A percentile compares a stretch with the other conserved stretches of the same genome.
Conservation (phyloP, 1,284 basidiomycete species). For the Papiliotrema flavescens region DNA sequence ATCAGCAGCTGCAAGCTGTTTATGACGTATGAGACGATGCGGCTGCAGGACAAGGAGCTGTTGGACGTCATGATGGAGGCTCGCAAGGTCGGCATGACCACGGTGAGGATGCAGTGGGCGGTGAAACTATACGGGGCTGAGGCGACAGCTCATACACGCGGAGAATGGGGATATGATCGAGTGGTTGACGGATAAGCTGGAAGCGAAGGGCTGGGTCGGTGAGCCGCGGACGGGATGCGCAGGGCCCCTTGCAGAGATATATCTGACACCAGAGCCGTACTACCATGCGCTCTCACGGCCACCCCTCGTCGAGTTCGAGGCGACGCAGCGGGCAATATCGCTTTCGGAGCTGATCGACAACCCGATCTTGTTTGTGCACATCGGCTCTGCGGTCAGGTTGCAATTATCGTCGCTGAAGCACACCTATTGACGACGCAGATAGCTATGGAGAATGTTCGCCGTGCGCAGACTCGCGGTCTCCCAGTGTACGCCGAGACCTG, state of each 20-base stretch:
- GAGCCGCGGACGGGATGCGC: not conserved
- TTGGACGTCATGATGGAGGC: conserved; percentile 17
- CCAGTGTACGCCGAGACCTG: conserved; percentile 31
- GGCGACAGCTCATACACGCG: conserved; percentile 16
- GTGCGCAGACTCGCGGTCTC: conserved; percentile 20
- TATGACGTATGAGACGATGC: conserved; percentile 15
- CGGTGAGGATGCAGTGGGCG: conserved; percentile 1
- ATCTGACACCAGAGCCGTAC: conserved; percentile 3
- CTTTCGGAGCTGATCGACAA: conserved; percentile 27
- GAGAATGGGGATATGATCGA: conserved; percentile 20
- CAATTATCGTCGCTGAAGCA: not conserved
- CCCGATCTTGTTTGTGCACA: conserved; percentile 34
- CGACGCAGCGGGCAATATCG: conserved; percentile 30
- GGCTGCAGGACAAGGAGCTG: conserved; percentile 13
- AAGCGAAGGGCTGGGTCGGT: conserved; percentile 5
- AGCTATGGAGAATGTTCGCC: conserved; percentile 15
- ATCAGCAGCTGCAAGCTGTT: conserved; percentile 13
- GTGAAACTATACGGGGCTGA: too few relatives aligned
- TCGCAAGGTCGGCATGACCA: conserved; percentile 13
- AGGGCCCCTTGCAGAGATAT: conserved; percentile 3
- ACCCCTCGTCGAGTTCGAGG: conserved; percentile 30
- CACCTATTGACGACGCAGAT: not conserved
- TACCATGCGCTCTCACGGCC: conserved; percentile 26
- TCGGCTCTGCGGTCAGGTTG: conserved; percentile 24
- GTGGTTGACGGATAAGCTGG: conserved; percentile 17